A percentile compares a stretch with the other conserved stretches of the same genome.
These are phyloP conservation scores for Huiozyma sinensis DNA, from an alignment of 805 yeast species.

Conservation along the genomic window DNA sequence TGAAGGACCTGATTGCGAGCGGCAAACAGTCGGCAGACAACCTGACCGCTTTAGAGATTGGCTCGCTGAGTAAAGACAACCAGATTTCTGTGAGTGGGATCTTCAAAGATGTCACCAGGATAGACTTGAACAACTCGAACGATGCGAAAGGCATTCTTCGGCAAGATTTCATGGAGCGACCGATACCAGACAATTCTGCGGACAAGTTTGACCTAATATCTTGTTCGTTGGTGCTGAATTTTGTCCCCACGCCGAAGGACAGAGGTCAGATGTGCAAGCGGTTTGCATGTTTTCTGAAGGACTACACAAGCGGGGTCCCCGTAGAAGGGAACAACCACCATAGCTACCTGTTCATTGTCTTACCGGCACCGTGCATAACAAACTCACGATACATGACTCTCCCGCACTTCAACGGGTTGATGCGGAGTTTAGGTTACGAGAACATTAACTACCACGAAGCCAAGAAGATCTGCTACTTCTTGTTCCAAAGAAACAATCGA, in stretches of 20 bases:
- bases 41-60: slow-evolving; percentile 63
- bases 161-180: slow-evolving; percentile 80
- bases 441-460: slow-evolving; percentile 43
- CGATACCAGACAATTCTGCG: slow-evolving; percentile 36
- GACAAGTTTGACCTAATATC: slow-evolving; percentile 59
- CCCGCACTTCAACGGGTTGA: slow-evolving; percentile 33
- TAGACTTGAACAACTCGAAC: slow-evolving; percentile 69
- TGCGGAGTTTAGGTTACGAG: slow-evolving; percentile 51
- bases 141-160: slow-evolving; percentile 51
- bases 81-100: slow-evolving; percentile 48
- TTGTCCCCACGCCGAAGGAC: slow-evolving; percentile 59
- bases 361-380: slow-evolving; percentile 77
- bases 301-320: slow-evolving; percentile 17
- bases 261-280: slow-evolving; percentile 72
- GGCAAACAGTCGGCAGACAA: slow-evolving; percentile 4
- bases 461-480: slow-evolving; percentile 63
- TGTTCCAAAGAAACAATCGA: slow-evolving; percentile 28
- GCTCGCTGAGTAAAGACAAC: slow-evolving; percentile 63
- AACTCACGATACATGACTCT: slow-evolving; percentile 73
- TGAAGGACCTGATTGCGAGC: slow-evolving; percentile 28
- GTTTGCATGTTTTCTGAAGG: slow-evolving; percentile 44
- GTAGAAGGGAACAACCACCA: not conserved
- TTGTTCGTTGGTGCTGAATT: slow-evolving; percentile 79
- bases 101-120: slow-evolving; percentile 44
- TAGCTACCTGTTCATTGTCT: slow-evolving; percentile 53